Evolutionary conservation across 306 rosid species (phyloP).

Genomic region (Urtica urens): DNA sequence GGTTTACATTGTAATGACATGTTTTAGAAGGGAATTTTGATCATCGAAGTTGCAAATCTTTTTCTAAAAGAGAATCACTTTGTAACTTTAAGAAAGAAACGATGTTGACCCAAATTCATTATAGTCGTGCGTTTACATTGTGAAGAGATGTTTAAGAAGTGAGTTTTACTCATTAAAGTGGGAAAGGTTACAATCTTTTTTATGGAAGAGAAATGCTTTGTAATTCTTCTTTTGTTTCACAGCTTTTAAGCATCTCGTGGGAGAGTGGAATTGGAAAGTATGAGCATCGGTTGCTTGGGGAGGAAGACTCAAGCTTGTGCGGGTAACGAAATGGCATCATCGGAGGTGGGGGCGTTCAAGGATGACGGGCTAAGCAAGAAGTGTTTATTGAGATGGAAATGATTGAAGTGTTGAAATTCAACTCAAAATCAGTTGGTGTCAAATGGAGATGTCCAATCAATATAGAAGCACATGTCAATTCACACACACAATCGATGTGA

Average conservation of each 20-base stretch:
- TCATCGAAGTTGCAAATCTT: too few relatives aligned
- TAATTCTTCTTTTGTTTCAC: slow-evolving; percentile 14
- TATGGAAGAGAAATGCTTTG: not conserved
- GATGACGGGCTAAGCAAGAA: slow-evolving; percentile 41
- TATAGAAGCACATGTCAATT: too few relatives aligned
- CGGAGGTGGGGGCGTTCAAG: slow-evolving; percentile 15
- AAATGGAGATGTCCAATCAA: too few relatives aligned
- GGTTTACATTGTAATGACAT: too few relatives aligned
- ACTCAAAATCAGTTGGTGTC: too few relatives aligned
- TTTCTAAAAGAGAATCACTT: too few relatives aligned
- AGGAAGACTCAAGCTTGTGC: slow-evolving; percentile 24
- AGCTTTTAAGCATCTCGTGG: slow-evolving; percentile 36
- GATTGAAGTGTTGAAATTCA: slow-evolving; percentile 34
- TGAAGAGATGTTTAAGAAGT: not conserved
- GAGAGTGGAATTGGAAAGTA: slow-evolving; percentile 38
- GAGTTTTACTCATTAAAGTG: too few relatives aligned
- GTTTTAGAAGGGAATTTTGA: too few relatives aligned
- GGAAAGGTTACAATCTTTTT: not conserved
- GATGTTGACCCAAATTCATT: too few relatives aligned
- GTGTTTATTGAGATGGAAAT: slow-evolving; percentile 52
- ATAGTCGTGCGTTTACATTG: too few relatives aligned
- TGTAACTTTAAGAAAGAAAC: too few relatives aligned
- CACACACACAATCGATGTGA: too few relatives aligned
- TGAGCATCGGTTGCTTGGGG: slow-evolving; percentile 14
- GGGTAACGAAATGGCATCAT: slow-evolving; percentile 21